Percentiles rank a stretch among this genome's conserved stretches.
These are phyloP conservation scores for Blakeslea trispora DNA, from an alignment of 371 early-diverging fungal genomes.

Conservation along the genomic window DNA sequence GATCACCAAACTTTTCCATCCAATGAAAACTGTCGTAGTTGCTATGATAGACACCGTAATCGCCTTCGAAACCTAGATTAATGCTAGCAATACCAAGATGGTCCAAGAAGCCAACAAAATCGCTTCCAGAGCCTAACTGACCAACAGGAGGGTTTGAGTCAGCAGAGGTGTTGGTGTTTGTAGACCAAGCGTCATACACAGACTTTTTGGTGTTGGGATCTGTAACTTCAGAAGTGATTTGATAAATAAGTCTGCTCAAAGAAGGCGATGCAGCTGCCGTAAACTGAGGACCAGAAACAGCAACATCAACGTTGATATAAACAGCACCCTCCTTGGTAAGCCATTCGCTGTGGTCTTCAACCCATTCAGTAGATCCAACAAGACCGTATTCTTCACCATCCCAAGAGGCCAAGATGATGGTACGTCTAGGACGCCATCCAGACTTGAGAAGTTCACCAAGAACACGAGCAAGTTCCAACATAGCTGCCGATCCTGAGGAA, in stretches of 20 bases:
- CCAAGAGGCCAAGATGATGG: slow-evolving; percentile 70
- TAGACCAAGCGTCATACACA: slow-evolving; percentile 58
- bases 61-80: slow-evolving; percentile 50
- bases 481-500: slow-evolving; percentile 61
- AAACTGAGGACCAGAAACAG: slow-evolving; percentile 56
- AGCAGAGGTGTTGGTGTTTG: background rate
- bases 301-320: slow-evolving; percentile 65
- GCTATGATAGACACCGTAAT: slow-evolving; percentile 66
- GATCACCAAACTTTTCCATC: slow-evolving; percentile 69
- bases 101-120: slow-evolving; percentile 60
- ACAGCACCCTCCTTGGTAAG: slow-evolving; percentile 56
- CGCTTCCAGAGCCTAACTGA: slow-evolving; percentile 60
- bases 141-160: slow-evolving; percentile 20
- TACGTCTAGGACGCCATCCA: slow-evolving; percentile 70
- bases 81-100: slow-evolving; percentile 63
- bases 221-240: slow-evolving; percentile 49
- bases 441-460: slow-evolving; percentile 55
- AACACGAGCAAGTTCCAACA: slow-evolving; percentile 61
- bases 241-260: slow-evolving; percentile 50
- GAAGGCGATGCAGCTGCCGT: slow-evolving; percentile 55
- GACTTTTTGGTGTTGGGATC: slow-evolving; percentile 54
- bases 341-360: slow-evolving; percentile 63
- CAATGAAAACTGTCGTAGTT: slow-evolving; percentile 64
- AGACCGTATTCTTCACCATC: slow-evolving; percentile 73
- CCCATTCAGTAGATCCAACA: slow-evolving; percentile 75